phyloP scores from a whole-genome alignment of 345 rosid species.

The Dipteronia dyeriana region DNA sequence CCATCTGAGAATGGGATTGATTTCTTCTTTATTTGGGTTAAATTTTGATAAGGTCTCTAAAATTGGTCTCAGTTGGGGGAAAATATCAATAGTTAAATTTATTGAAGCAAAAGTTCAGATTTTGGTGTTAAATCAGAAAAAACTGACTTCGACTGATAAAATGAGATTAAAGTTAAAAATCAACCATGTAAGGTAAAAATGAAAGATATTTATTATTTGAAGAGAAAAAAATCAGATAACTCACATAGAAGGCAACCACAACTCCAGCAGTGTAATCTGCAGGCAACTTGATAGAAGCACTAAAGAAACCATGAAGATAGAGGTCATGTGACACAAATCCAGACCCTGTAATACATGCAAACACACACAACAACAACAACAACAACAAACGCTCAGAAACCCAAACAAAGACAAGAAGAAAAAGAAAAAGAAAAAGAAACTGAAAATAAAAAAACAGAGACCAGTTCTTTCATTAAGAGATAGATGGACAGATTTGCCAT shows the following conservation, averaged over 20 bases:
- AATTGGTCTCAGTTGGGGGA: background rate
- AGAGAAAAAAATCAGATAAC: conserved; percentile 25
- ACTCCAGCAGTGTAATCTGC: conserved; percentile 98
- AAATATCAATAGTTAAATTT: background rate
- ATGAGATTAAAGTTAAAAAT: background rate
- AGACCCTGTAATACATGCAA: conserved; percentile 59
- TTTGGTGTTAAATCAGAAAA: background rate
- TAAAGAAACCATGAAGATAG: conserved; percentile 91
- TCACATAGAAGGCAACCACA: conserved; percentile 97
- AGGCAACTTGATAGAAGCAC: conserved; percentile 91
- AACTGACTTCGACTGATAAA: background rate
- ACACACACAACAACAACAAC: background rate
- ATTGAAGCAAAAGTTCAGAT: background rate
- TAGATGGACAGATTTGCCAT: conserved; percentile 83
- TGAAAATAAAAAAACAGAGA: conserved; percentile 18
- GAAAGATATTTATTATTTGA: background rate
- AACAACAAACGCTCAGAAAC: background rate
- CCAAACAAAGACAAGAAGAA: background rate
- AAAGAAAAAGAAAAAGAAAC: background rate
- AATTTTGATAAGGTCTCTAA: background rate
- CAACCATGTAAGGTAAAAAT: background rate
- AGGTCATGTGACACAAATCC: conserved; percentile 96
- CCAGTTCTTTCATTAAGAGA: conserved; percentile 91
- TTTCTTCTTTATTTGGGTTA: background rate
- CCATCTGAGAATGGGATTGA: conserved; percentile 7